Evolutionary conservation across 805 yeast species (phyloP).

Genomic region (Priceomyces haplophilus): DNA sequence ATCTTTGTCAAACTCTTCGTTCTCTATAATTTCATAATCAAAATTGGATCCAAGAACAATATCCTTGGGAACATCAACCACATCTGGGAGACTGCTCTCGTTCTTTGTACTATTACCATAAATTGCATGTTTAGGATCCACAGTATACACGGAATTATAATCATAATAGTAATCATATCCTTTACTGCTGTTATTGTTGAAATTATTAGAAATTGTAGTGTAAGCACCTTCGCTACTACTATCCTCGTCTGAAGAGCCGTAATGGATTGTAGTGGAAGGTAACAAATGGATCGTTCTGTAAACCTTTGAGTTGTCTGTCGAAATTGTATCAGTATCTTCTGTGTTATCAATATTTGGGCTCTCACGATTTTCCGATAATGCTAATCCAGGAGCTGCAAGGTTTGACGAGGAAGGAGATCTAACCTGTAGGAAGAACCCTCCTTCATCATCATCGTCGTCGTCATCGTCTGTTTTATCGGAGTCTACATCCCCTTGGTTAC

Average conservation of each 20-base stretch:
- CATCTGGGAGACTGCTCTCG: constrained; percentile 27
- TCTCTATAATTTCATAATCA: constrained; percentile 35
- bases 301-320: constrained; percentile 27
- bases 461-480: constrained; percentile 30
- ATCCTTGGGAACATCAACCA: constrained; percentile 48
- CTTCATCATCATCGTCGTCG: constrained; percentile 51
- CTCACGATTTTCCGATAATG: constrained; percentile 18
- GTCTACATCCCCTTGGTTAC: constrained; percentile 14
- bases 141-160: constrained; percentile 71
- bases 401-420: constrained; percentile 38
- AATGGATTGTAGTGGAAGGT: constrained; percentile 84
- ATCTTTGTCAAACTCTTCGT: constrained; percentile 16
- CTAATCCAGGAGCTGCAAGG: constrained; percentile 19
- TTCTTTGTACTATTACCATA: constrained; percentile 31
- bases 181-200: constrained; percentile 56
- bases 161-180: constrained; percentile 79
- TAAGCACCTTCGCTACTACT: constrained; percentile 57
- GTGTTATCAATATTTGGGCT: constrained; percentile 11
- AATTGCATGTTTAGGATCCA: constrained; percentile 43
- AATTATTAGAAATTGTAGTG: constrained; percentile 66
- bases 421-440: constrained; percentile 65
- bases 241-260: constrained; percentile 61
- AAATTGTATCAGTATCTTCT: constrained; percentile 28
- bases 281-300: constrained; percentile 66
- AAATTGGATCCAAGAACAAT: constrained; percentile 38